Evolutionary conservation across 163 green algal species (phyloP).

Genomic region (Picocystis sp.): DNA sequence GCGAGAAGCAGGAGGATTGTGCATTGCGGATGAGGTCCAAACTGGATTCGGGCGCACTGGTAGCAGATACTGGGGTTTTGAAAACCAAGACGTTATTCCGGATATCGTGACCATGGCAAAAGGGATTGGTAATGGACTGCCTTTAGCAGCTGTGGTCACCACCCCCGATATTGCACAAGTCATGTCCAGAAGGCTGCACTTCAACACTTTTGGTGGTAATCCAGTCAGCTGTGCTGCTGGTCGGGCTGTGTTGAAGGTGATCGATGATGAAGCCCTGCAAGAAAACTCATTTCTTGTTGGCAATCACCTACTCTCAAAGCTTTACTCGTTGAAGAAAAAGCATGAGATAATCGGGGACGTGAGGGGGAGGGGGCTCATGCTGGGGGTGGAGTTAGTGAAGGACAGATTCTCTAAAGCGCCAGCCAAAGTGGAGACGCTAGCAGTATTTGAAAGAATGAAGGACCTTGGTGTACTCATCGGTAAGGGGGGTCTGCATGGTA

Average conservation of each 20-base stretch:
- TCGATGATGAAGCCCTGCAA: constrained; percentile 36
- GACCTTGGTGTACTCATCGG: constrained; percentile 78
- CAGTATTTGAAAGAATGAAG: constrained; percentile 75
- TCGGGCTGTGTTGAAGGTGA: constrained; percentile 67
- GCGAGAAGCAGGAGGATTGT: constrained; percentile 66
- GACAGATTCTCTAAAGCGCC: constrained; percentile 76
- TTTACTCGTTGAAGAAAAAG: constrained; percentile 45
- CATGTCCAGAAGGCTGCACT: constrained; percentile 63
- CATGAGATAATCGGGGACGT: constrained; percentile 93
- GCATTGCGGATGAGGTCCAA: constrained; percentile 95
- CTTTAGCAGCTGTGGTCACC: constrained; percentile 87
- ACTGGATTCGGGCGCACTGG: constrained; percentile 89
- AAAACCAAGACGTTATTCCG: constrained; percentile 53
- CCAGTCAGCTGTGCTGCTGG: constrained; percentile 77
- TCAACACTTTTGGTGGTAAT: constrained; percentile 98
- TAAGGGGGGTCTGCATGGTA: constrained; percentile 81
- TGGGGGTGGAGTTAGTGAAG: constrained; percentile 88
- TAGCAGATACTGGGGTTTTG: constrained; percentile 83
- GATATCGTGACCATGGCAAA: constrained; percentile 98
- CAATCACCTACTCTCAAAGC: constrained; percentile 34
- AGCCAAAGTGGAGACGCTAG: constrained; percentile 45
- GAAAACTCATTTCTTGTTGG: constrained; percentile 49
- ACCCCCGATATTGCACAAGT: constrained; percentile 69
- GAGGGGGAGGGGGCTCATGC: constrained; percentile 78
- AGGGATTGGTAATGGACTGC: constrained; percentile 92